Evolutionary conservation across 2,329 filamentous ascomycete species (phyloP).

Genomic region (Colletotrichum scovillei): DNA sequence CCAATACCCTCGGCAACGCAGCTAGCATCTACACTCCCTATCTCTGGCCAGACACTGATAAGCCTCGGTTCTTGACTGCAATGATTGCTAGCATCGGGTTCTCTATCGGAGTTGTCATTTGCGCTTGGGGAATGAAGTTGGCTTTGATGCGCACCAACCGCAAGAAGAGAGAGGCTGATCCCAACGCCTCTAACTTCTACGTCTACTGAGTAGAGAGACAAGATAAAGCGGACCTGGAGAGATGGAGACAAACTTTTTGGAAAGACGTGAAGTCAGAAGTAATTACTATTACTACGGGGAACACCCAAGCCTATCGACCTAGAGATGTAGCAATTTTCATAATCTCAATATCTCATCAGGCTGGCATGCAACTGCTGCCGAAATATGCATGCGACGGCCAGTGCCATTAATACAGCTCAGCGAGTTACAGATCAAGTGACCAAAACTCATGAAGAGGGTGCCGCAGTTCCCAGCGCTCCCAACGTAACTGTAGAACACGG

Average conservation of each 20-base stretch:
- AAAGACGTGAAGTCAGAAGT: not conserved
- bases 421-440: too few relatives aligned
- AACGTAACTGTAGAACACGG: conserved; percentile 40
- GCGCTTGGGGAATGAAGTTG: conserved; percentile 50
- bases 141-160: conserved; percentile 49
- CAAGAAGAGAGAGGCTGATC: conserved; percentile 42
- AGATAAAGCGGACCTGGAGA: too few relatives aligned
- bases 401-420: not conserved
- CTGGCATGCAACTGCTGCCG: not conserved
- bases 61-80: conserved; percentile 35
- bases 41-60: conserved; percentile 34
- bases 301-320: not conserved
- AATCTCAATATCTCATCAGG: not conserved
- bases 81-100: conserved; percentile 40
- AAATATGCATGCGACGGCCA: not conserved
- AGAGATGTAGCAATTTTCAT: not conserved
- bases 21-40: conserved; percentile 38
- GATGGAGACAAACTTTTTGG: too few relatives aligned
- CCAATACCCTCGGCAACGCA: conserved; percentile 35
- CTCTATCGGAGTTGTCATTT: conserved; percentile 47
- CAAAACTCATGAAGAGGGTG: not conserved
- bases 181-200: conserved; percentile 42
- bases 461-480: conserved; percentile 37
- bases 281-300: not conserved
- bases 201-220: conserved; percentile 39